These are phyloP conservation scores for Rhodotorula babjevae DNA, from an alignment of 768 basidiomycete genomes.

Conservation along the genomic window DNA sequence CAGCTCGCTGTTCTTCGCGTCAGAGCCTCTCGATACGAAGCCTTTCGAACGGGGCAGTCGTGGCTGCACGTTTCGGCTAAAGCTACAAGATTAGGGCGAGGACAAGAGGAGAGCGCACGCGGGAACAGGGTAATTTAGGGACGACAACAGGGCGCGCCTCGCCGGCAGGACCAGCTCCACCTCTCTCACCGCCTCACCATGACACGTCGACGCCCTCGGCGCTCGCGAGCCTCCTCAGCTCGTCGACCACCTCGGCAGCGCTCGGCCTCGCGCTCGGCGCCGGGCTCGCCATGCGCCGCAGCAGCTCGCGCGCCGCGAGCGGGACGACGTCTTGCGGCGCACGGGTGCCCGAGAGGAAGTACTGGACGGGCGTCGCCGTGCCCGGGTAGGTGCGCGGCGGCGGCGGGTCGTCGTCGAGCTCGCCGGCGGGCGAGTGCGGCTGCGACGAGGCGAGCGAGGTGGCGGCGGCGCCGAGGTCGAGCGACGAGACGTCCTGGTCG, in stretches of 20 bases:
- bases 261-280: constrained; percentile 12
- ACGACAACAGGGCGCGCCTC: background rate
- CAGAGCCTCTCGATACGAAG: too few relatives aligned
- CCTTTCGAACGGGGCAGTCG: too few relatives aligned
- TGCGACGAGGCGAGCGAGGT: too few relatives aligned
- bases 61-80: too few relatives aligned
- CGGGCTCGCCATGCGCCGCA: constrained; percentile 26
- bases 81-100: background rate
- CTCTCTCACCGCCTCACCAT: background rate
- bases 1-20: too few relatives aligned
- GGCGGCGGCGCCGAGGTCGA: too few relatives aligned
- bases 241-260: background rate
- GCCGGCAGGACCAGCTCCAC: too few relatives aligned
- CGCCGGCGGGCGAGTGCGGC: background rate
- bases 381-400: constrained; percentile 3
- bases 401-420: background rate
- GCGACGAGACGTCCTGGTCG: background rate
- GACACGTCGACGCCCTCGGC: background rate
- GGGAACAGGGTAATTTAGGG: background rate
- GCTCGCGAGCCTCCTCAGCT: background rate
- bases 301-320: constrained; percentile 14
- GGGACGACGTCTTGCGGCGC: constrained; percentile 14
- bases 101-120: background rate
- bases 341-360: constrained; percentile 11
- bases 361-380: constrained; percentile 24